These are phyloP conservation scores for Nemania sp. DNA, from an alignment of 2,329 filamentous ascomycete species.

Conservation along the genomic window DNA sequence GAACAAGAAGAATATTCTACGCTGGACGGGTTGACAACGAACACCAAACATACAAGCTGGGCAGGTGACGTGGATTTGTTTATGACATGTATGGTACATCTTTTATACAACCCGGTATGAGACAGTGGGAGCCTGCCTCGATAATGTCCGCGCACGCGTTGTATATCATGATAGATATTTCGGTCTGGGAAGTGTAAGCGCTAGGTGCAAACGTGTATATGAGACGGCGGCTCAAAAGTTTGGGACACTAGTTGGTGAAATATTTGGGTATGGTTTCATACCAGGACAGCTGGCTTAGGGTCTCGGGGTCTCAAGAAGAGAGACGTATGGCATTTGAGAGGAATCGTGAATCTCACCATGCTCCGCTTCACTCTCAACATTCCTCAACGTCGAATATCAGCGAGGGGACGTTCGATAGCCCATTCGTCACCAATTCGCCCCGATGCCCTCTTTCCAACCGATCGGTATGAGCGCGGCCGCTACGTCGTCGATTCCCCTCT, in stretches of 20 bases:
- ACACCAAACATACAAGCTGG: neutral
- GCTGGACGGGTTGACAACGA: neutral
- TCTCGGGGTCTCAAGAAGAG: neutral
- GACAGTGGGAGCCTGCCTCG: neutral
- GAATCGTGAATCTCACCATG: no score
- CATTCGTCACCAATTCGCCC: constrained; percentile 41
- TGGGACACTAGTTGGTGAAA: neutral
- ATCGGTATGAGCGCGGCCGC: constrained; percentile 87
- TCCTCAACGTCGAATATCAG: neutral
- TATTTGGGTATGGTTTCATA: neutral
- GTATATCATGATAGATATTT: constrained; percentile 4
- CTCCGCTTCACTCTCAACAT: no score
- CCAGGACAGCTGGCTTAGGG: neutral
- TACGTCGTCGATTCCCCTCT: constrained; percentile 82
- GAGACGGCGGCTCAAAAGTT: neutral
- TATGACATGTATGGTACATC: neutral
- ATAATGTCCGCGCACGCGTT: neutral
- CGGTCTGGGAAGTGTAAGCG: neutral
- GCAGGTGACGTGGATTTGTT: neutral
- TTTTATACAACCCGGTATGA: neutral
- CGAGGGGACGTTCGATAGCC: neutral
- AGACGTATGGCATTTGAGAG: no score
- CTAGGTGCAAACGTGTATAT: neutral
- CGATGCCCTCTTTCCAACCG: constrained; percentile 72
- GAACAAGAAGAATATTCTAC: no score